Evolutionary conservation across 2,329 filamentous ascomycete species (phyloP).

Genomic region (Claviceps arundinis): DNA sequence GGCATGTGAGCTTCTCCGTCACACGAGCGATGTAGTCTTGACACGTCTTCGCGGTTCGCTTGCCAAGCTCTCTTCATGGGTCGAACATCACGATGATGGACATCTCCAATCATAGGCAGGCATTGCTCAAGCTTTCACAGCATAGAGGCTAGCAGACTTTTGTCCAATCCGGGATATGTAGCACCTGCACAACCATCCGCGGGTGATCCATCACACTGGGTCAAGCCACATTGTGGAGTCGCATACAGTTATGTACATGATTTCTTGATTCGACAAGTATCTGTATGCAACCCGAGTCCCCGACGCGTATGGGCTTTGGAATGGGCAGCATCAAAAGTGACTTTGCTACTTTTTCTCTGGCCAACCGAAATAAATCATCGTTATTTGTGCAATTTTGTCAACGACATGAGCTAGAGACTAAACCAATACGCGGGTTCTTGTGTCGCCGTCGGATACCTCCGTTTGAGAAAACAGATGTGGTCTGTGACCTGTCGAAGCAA

Average conservation of each 20-base stretch:
- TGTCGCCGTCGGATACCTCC: too few relatives aligned
- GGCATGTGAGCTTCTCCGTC: background rate
- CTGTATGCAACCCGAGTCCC: too few relatives aligned
- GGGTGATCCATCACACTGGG: constrained; percentile 1
- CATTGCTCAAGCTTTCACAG: background rate
- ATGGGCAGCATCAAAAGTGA: too few relatives aligned
- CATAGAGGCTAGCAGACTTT: background rate
- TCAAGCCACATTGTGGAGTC: constrained; percentile 1
- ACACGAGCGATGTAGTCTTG: background rate
- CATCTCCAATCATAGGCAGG: background rate
- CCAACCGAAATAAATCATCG: too few relatives aligned
- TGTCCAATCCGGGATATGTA: background rate
- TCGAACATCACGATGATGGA: background rate
- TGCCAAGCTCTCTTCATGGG: background rate
- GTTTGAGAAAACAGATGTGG: too few relatives aligned
- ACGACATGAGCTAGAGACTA: too few relatives aligned
- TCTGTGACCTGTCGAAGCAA: too few relatives aligned
- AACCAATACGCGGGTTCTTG: too few relatives aligned
- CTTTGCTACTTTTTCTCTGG: too few relatives aligned
- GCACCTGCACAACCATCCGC: background rate
- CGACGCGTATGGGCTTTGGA: too few relatives aligned
- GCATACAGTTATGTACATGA: background rate
- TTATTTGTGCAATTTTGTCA: too few relatives aligned
- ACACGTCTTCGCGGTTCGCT: background rate
- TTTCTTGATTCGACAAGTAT: background rate